These are phyloP conservation scores for Brassica incana DNA, from an alignment of 345 rosid genomes.

Conservation along the genomic window DNA sequence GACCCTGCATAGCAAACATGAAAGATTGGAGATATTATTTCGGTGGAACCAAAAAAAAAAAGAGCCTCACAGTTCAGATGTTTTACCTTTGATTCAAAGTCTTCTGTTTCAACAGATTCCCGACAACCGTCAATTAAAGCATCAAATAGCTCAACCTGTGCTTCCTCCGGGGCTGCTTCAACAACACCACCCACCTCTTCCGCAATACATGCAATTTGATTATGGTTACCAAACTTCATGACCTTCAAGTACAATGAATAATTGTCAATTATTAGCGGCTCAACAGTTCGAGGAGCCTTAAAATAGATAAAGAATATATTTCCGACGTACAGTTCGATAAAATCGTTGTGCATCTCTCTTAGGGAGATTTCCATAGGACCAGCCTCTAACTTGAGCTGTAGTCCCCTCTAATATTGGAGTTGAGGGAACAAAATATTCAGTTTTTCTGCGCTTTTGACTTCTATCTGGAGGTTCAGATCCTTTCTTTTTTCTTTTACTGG, in stretches of 20 bases:
- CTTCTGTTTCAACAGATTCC: constrained; percentile 71
- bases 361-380: constrained; percentile 93
- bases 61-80: constrained; percentile 16
- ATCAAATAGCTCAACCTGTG: constrained; percentile 88
- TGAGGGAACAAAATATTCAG: constrained; percentile 61
- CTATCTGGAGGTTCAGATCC: constrained; percentile 67
- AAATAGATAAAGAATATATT: not conserved
- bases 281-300: not conserved
- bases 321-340: constrained; percentile 76
- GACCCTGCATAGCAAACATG: constrained; percentile 58
- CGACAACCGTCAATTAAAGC: constrained; percentile 83
- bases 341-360: constrained; percentile 95
- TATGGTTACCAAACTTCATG: constrained; percentile 85
- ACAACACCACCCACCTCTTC: constrained; percentile 87
- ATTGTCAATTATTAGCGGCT: constrained; percentile 3
- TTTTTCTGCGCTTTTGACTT: constrained; percentile 77
- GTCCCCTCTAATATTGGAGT: constrained; percentile 91
- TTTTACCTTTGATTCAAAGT: constrained; percentile 73
- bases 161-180: constrained; percentile 73
- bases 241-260: constrained; percentile 52
- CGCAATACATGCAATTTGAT: constrained; percentile 67
- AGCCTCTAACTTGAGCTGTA: constrained; percentile 92
- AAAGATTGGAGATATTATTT: constrained; percentile 1
- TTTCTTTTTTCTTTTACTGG: constrained; percentile 88
- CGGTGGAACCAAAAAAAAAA: not conserved